Evolutionary conservation across 2,329 filamentous ascomycete species (phyloP).

Genomic region (Trichoderma hamatum): DNA sequence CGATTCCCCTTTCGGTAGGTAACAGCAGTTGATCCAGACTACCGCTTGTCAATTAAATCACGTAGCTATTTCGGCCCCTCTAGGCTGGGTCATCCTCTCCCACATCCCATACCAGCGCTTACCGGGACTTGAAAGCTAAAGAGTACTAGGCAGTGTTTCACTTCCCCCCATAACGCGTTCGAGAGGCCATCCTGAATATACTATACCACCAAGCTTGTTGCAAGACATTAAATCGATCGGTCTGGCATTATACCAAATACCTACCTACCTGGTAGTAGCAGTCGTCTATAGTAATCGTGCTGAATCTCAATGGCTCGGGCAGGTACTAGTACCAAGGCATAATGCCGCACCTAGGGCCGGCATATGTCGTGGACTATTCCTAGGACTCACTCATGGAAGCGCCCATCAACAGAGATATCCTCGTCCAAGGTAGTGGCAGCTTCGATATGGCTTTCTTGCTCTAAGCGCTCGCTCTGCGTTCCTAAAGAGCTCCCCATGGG

Average conservation of each 20-base stretch:
- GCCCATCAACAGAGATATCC: background rate
- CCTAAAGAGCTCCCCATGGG: background rate
- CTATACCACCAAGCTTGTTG: background rate
- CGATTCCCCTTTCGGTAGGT: slow-evolving; percentile 21
- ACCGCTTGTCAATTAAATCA: slow-evolving; percentile 9
- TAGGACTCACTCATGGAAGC: background rate
- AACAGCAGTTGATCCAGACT: background rate
- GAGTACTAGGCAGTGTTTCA: background rate
- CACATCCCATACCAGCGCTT: background rate
- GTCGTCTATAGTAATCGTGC: too few species aligned
- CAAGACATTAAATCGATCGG: background rate
- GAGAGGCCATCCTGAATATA: background rate
- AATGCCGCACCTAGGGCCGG: too few species aligned
- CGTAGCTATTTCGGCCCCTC: background rate
- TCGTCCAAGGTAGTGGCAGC: too few species aligned
- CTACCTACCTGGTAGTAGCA: background rate
- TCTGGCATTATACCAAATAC: background rate
- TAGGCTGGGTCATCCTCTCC: background rate
- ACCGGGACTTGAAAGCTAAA: background rate
- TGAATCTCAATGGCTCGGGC: background rate
- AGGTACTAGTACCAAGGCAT: background rate
- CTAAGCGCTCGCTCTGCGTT: background rate
- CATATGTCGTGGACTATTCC: background rate
- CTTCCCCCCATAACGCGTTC: background rate
- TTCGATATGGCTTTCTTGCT: background rate